Base-by-base conservation (phyloP, 192 early-diverging fungal genomes). In the Coemansia furcata region DNA sequence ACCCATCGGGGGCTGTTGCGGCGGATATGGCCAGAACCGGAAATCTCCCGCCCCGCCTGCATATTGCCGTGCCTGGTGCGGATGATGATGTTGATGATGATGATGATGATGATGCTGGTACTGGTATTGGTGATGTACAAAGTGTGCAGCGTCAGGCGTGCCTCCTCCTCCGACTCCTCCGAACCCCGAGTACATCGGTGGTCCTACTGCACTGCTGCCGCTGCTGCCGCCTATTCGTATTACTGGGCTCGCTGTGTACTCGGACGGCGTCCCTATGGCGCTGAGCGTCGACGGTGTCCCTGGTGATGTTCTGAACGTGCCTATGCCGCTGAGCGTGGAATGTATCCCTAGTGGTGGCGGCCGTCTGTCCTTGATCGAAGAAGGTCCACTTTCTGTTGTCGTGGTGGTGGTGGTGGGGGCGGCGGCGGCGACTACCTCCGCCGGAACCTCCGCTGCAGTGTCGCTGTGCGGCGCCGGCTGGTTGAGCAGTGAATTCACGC, bases 1-100 rank as follows among this genome's bases (percentile, higher is more conserved):
- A n/a, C n/a, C n/a, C n/a, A n/a, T n/a, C n/a, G n/a, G n/a, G n/a
- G n/a, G n/a, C n/a, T n/a, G 30, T n/a, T 52, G 63, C 67, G 49
- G 67, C 58, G 78, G 78, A 65, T 80, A 80, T 40, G 78, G 78
- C 78, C 73, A 75, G 64, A 63, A 80, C 42, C 78, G 78, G 63
- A 68, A 59, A 60, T 75, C 78, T 1, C 49, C 50, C 54, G 30
- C 60, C 14, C 66, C 68, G 33, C 40, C 40, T 44, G 73, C 59
- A 32, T 38, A 36, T 38, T 69, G 67, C 36, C 69, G 73, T 14
- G 55, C 55, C n/a, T 69, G 73, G 44, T 40, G 59, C 63, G 62
- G 54, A 29, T 68, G 58, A 14, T 61, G 67, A n/a, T 68, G 67
- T 37, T 66, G 64, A 12, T 55, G 19, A n/a, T 30, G 39, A 23